A percentile compares a stretch with the other conserved stretches of the same genome.
Conservation (phyloP, 495 filamentous ascomycete species). For the Daldinia vernicosa region DNA sequence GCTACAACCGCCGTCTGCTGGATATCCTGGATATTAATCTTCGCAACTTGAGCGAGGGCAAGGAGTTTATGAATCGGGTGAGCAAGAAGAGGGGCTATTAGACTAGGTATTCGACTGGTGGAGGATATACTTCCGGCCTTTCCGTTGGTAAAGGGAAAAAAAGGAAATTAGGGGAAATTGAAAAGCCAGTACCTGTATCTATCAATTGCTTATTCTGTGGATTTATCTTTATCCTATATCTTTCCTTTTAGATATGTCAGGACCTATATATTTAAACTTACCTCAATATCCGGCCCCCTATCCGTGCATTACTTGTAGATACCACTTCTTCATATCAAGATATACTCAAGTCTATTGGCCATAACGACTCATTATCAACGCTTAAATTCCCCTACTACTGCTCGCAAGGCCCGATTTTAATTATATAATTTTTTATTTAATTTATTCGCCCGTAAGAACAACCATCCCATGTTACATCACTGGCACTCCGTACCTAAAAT, state of each 20-base stretch:
- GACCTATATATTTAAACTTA: not conserved
- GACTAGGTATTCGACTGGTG: not conserved
- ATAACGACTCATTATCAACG: not conserved
- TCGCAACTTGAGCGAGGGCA: constrained; percentile 63
- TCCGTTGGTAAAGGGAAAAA: not conserved
- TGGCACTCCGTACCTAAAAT: not conserved
- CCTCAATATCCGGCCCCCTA: not conserved
- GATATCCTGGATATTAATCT: constrained; percentile 71
- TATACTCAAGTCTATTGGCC: not conserved
- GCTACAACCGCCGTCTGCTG: constrained; percentile 68
- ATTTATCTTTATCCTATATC: not conserved
- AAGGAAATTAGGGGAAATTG: not conserved
- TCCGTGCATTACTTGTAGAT: not conserved
- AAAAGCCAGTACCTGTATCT: not conserved
- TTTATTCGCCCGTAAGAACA: not conserved
- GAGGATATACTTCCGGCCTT: not conserved
- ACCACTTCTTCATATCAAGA: not conserved
- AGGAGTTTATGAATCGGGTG: constrained; percentile 73
- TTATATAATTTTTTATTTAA: not conserved
- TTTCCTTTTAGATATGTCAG: not conserved
- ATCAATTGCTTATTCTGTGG: not conserved
- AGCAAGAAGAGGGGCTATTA: constrained; percentile 70
- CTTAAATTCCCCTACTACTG: not conserved
- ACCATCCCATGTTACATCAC: not conserved
- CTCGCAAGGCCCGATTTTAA: not conserved